These are phyloP conservation scores for Penicillium psychrosexuale DNA, from an alignment of 2,329 filamentous ascomycete species.

Conservation along the genomic window DNA sequence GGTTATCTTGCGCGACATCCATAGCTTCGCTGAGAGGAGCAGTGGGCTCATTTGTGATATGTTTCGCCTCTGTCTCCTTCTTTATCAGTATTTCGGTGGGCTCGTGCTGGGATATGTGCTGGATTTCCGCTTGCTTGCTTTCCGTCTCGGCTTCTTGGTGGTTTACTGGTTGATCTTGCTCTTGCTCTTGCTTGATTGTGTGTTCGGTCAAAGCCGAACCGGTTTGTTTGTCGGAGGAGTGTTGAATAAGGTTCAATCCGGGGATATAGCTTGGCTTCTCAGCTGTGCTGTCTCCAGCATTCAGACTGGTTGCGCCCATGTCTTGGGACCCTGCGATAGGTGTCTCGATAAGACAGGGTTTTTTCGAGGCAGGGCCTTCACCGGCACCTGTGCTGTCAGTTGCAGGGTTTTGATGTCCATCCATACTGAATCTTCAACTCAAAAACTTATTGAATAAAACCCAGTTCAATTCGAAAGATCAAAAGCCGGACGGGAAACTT, in stretches of 20 bases:
- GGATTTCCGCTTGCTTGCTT: neutral
- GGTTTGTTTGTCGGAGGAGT: constrained; percentile 10
- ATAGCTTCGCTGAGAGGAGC: constrained; percentile 22
- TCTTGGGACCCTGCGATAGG: constrained; percentile 30
- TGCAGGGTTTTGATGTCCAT: constrained; percentile 17
- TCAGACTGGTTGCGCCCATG: constrained; percentile 6
- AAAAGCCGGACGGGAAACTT: constrained; percentile 20
- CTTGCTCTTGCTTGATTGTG: constrained; percentile 2
- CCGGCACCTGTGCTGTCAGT: constrained; percentile 13
- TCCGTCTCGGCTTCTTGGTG: neutral
- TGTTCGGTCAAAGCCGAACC: neutral
- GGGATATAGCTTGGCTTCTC: constrained; percentile 30
- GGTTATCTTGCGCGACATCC: constrained; percentile 24
- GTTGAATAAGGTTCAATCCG: constrained; percentile 36
- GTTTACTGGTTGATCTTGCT: neutral
- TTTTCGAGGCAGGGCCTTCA: constrained; percentile 28
- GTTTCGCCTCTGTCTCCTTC: neutral
- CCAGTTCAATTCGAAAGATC: neutral
- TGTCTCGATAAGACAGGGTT: constrained; percentile 28
- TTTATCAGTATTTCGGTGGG: neutral
- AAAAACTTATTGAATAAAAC: neutral
- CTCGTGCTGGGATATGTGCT: neutral
- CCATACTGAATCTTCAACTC: constrained; percentile 24
- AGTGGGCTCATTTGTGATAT: neutral
- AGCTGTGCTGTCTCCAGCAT: constrained; percentile 8